Conservation (phyloP, 371 early-diverging fungal genomes). For the Mortierella sp. region DNA sequence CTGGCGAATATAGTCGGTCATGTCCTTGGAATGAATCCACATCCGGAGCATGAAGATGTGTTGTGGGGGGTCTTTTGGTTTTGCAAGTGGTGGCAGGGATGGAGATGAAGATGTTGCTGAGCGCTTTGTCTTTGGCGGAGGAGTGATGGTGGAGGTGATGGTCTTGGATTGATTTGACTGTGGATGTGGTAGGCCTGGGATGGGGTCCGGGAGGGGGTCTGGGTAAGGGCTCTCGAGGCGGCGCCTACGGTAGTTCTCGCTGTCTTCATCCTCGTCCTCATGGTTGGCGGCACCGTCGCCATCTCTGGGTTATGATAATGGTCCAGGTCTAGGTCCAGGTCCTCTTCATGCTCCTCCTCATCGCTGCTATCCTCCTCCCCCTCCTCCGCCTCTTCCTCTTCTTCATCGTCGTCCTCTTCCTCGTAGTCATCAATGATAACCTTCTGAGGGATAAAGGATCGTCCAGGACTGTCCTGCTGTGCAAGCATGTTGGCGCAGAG, state of each 20-base stretch:
- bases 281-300: not conserved
- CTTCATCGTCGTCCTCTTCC: not conserved
- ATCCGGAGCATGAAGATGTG: not conserved
- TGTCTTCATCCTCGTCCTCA: not conserved
- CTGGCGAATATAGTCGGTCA: not conserved
- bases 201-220: too few species aligned
- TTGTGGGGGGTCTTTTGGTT: not conserved
- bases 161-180: not conserved
- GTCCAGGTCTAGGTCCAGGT: not conserved
- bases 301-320: too few species aligned
- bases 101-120: not conserved
- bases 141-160: not conserved
- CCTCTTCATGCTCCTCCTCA: not conserved
- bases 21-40: constrained; percentile 1
- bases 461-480: not conserved
- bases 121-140: not conserved
- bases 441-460: not conserved
- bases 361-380: not conserved
- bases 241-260: not conserved
- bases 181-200: too few species aligned
- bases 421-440: not conserved
- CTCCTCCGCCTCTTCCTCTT: not conserved
- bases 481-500: not conserved
- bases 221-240: not conserved
- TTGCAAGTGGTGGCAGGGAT: not conserved